Evolutionary conservation across 2,329 filamentous ascomycete species (phyloP).

Genomic region (Penicillium italicum): DNA sequence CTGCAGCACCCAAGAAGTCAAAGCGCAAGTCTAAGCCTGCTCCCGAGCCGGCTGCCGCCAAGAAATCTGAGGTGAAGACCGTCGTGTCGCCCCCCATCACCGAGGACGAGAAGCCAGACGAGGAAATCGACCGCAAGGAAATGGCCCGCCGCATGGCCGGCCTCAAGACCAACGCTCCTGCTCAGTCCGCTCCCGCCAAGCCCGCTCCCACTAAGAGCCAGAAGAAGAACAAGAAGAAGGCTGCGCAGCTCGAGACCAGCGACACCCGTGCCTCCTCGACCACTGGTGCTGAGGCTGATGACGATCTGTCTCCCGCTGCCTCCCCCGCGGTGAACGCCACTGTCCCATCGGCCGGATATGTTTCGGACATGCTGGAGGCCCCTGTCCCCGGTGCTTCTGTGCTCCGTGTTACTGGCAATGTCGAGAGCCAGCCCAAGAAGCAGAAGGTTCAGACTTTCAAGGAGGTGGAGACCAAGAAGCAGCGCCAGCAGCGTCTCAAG

Average conservation of each 20-base stretch:
- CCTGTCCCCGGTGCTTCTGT: constrained; percentile 65
- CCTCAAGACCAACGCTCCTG: constrained; percentile 50
- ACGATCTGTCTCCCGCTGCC: constrained; percentile 68
- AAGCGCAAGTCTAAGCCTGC: constrained; percentile 40
- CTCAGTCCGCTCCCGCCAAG: constrained; percentile 58
- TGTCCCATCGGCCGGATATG: constrained; percentile 54
- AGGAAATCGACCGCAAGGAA: constrained; percentile 66
- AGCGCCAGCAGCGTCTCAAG: constrained; percentile 89
- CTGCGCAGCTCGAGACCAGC: constrained; percentile 43
- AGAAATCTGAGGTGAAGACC: constrained; percentile 32
- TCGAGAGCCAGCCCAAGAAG: constrained; percentile 57
- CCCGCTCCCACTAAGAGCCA: constrained; percentile 38
- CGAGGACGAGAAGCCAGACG: constrained; percentile 45
- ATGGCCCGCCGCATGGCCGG: constrained; percentile 72
- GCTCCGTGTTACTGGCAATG: constrained; percentile 70
- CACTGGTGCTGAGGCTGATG: constrained; percentile 71
- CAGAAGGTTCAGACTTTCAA: constrained; percentile 58
- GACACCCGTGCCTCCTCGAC: constrained; percentile 66
- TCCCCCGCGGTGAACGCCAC: constrained; percentile 58
- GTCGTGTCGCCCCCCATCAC: constrained; percentile 27
- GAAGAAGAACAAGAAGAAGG: constrained; percentile 73
- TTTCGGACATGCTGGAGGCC: constrained; percentile 89
- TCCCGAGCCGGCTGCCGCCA: constrained; percentile 26
- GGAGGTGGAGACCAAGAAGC: constrained; percentile 83
- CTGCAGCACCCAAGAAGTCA: constrained; percentile 37